Evolutionary conservation across 208 protist species (phyloP).

Genomic region (Blechomonas ayalai): DNA sequence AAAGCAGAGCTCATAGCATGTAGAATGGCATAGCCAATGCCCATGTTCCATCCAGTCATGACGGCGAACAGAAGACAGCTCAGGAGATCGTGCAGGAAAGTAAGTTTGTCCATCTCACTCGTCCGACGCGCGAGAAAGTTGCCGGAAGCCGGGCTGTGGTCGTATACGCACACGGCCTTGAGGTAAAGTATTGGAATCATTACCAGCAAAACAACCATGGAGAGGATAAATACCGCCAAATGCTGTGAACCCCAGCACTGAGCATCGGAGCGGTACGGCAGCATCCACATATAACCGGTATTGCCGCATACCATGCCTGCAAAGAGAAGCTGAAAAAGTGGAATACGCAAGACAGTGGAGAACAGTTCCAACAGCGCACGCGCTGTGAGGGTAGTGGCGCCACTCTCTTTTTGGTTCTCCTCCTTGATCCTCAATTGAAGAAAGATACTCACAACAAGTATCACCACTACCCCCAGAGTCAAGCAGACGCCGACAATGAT

Average conservation of each 20-base stretch:
- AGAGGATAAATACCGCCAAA: slow-evolving; percentile 5
- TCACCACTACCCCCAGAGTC: not conserved
- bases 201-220: not conserved
- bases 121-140: slow-evolving; percentile 6
- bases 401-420: slow-evolving; percentile 2
- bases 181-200: slow-evolving; percentile 5
- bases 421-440: slow-evolving; percentile 3
- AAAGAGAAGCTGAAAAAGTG: slow-evolving; percentile 1
- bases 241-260: slow-evolving; percentile 9
- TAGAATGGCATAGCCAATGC: slow-evolving; percentile 3
- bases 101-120: slow-evolving; percentile 8
- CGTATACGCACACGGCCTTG: slow-evolving; percentile 10
- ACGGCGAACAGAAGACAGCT: slow-evolving; percentile 5
- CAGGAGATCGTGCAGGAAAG: slow-evolving; percentile 6
- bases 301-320: slow-evolving; percentile 3
- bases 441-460: slow-evolving; percentile 4
- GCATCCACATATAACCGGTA: slow-evolving; percentile 5
- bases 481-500: slow-evolving; percentile 4
- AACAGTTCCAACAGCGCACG: slow-evolving; percentile 4
- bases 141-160: slow-evolving; percentile 2
- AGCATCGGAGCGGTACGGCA: not conserved
- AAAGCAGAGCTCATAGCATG: slow-evolving; percentile 2
- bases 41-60: slow-evolving; percentile 2
- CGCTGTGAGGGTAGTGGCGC: not conserved
- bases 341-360: slow-evolving; percentile 2